Conservation (phyloP, 148 eudicot genomes). For the Arbutus unedo region DNA sequence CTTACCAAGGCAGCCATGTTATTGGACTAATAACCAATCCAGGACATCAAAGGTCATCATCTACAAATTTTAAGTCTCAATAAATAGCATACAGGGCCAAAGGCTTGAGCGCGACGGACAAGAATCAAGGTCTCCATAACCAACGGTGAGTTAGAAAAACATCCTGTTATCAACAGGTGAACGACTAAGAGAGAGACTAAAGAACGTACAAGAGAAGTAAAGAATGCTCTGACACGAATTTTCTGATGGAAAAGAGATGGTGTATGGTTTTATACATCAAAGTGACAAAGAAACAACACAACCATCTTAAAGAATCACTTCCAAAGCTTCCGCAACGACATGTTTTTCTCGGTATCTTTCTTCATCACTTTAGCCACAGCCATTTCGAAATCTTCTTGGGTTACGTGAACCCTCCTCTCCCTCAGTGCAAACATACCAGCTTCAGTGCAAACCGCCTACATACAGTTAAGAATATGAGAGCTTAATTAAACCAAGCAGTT, state of each 20-base stretch:
- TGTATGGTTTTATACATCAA: not conserved
- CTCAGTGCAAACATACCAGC: conserved; percentile 61
- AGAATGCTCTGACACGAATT: not conserved
- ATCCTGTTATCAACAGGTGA: not conserved
- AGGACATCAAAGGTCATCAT: not conserved
- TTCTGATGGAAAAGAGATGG: not conserved
- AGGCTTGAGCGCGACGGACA: not conserved
- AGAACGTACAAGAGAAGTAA: not conserved
- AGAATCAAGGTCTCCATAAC: not conserved
- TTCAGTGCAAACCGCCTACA: conserved; percentile 31
- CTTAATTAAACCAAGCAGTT: not conserved
- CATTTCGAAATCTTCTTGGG: conserved; percentile 58
- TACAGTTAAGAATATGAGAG: not conserved
- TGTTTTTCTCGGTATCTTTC: conserved; percentile 51
- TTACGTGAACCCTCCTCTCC: conserved; percentile 53
- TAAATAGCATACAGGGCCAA: not conserved
- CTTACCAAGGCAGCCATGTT: not conserved
- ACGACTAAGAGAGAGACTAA: too few species aligned
- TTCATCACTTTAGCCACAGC: conserved; percentile 60
- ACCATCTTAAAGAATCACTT: conserved; percentile 15
- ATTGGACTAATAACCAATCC: not conserved
- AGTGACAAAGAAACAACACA: not conserved
- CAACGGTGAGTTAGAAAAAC: not conserved
- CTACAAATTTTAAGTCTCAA: not conserved
- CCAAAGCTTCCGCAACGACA: conserved; percentile 52